phyloP scores from a whole-genome alignment of 257 asterid species.

The Nicotiana obtusifolia region DNA sequence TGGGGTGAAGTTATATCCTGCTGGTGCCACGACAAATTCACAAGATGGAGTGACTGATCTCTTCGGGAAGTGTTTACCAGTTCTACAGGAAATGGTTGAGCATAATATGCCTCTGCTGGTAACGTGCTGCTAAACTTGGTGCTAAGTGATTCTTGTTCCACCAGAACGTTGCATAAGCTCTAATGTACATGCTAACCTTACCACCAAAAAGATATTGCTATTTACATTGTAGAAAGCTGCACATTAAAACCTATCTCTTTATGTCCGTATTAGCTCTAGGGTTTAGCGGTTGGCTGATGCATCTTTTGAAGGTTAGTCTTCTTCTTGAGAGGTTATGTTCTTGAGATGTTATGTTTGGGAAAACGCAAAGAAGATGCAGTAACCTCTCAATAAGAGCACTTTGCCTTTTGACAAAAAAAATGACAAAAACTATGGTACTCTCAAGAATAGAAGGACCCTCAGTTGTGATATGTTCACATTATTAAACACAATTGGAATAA shows the following conservation, averaged over 20 bases:
- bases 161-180: neutral
- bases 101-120: constrained; percentile 91
- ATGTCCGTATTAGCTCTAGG: neutral
- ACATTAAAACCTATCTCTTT: neutral
- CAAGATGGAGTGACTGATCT: constrained; percentile 99
- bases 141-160: neutral
- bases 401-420: neutral
- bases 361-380: neutral
- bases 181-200: neutral
- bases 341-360: neutral
- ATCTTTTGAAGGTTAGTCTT: neutral
- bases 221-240: neutral
- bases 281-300: neutral
- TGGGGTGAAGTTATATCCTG: constrained; percentile 95
- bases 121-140: constrained; percentile 19
- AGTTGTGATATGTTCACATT: neutral
- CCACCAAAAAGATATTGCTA: neutral
- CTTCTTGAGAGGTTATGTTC: neutral
- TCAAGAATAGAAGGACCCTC: neutral
- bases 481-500: neutral
- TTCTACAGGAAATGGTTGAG: constrained; percentile 83
- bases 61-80: constrained; percentile 86
- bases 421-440: neutral
- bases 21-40: constrained; percentile 97
- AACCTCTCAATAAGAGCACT: neutral